Percentiles rank a stretch among this genome's conserved stretches.
Conservation (phyloP, 2,329 filamentous ascomycete species). For the Colletotrichum sp. region DNA sequence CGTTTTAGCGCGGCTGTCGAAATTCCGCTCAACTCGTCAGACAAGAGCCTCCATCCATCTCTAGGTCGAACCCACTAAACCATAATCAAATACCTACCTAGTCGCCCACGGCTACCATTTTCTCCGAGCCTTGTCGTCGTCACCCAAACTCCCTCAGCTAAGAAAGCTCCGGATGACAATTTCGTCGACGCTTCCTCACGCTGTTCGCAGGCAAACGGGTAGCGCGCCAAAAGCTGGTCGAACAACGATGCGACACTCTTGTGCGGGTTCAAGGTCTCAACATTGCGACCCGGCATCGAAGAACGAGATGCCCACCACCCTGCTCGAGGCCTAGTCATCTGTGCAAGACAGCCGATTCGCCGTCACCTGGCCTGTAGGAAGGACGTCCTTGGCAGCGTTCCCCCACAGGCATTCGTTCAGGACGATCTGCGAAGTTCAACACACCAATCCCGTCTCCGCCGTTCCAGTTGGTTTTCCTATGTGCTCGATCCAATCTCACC, state of each 20-base stretch:
- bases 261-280: neutral
- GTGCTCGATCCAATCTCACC: neutral
- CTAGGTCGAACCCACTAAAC: neutral
- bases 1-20: neutral
- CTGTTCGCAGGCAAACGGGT: neutral
- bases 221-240: neutral
- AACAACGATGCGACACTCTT: neutral
- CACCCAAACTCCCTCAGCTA: neutral
- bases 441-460: neutral
- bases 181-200: neutral
- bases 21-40: neutral
- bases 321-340: neutral
- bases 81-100: neutral
- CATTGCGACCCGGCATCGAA: neutral
- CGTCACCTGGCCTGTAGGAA: neutral
- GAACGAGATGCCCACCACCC: neutral
- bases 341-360: neutral
- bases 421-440: neutral
- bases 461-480: neutral
- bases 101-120: neutral
- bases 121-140: neutral
- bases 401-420: neutral
- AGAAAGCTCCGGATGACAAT: neutral
- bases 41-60: neutral
- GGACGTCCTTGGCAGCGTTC: neutral